Evolutionary conservation across 495 filamentous ascomycete genomes (phyloP).

Genomic region (Xylaria grammica): DNA sequence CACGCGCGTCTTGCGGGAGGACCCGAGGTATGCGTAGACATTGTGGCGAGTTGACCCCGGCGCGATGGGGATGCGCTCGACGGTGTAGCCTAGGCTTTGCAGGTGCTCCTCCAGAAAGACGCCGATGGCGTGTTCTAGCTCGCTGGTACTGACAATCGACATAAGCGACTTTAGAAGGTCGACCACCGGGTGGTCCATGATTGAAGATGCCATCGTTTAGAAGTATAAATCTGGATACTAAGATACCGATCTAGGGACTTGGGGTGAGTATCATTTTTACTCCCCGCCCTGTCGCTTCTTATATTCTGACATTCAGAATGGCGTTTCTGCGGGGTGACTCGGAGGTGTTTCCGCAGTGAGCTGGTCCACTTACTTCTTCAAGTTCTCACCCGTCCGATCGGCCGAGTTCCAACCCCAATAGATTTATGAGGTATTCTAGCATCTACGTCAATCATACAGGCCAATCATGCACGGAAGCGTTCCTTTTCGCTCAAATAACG

Average conservation of each 20-base stretch:
- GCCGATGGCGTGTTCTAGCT: slow-evolving; percentile 33
- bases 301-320: neutral
- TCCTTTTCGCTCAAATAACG: too few relatives aligned
- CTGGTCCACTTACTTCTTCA: too few relatives aligned
- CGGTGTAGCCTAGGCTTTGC: slow-evolving; percentile 34
- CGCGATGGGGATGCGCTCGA: slow-evolving; percentile 39
- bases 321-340: too few relatives aligned
- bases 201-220: neutral
- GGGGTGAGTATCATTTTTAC: too few relatives aligned
- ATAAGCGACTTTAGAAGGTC: slow-evolving; percentile 32
- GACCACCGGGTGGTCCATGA: slow-evolving; percentile 24
- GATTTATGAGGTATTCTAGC: too few relatives aligned
- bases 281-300: neutral
- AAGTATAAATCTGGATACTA: too few relatives aligned
- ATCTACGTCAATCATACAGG: too few relatives aligned
- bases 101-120: slow-evolving; percentile 34
- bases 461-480: too few relatives aligned
- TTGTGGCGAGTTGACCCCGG: slow-evolving; percentile 59
- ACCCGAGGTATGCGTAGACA: slow-evolving; percentile 67
- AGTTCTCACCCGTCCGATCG: too few relatives aligned
- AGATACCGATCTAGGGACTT: too few relatives aligned
- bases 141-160: slow-evolving; percentile 36
- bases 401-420: too few relatives aligned
- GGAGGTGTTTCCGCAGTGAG: too few relatives aligned
- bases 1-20: slow-evolving; percentile 56